Conservation (phyloP, 2,329 filamentous ascomycete species). For the Neofusicoccum umdonicola region DNA sequence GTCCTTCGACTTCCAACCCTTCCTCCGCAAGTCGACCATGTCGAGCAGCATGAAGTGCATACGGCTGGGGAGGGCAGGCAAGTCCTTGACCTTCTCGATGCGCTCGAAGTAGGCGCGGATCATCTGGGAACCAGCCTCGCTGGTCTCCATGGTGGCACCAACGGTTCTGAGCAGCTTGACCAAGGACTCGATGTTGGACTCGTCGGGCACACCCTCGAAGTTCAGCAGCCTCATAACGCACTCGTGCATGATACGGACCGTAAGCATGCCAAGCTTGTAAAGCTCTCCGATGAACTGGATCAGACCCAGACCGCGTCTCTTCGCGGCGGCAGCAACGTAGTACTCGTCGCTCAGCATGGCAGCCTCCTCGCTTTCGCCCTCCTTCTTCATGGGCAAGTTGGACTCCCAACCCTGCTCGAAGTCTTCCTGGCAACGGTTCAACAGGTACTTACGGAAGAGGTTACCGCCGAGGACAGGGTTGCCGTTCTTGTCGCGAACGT, state of each 20-base stretch:
- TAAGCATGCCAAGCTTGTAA: slow-evolving; percentile 98
- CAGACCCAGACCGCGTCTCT: slow-evolving; percentile 93
- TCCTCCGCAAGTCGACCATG: slow-evolving; percentile 76
- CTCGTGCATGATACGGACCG: slow-evolving; percentile 98
- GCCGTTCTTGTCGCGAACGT: slow-evolving; percentile 84
- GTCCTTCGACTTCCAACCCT: slow-evolving; percentile 83
- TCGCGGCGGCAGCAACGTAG: slow-evolving; percentile 88
- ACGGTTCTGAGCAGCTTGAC: slow-evolving; percentile 91
- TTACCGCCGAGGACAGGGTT: slow-evolving; percentile 88
- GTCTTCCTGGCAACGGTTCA: slow-evolving; percentile 98
- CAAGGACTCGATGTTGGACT: slow-evolving; percentile 94
- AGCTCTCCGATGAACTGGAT: slow-evolving; percentile 99
- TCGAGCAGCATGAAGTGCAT: slow-evolving; percentile 97
- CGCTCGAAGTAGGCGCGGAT: slow-evolving; percentile 94
- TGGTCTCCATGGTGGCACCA: slow-evolving; percentile 78
- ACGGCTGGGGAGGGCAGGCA: slow-evolving; percentile 75
- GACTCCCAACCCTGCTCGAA: slow-evolving; percentile 97
- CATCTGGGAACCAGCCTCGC: slow-evolving; percentile 75
- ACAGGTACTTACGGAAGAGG: slow-evolving; percentile 95
- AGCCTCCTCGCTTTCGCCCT: slow-evolving; percentile 74
- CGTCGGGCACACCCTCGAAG: slow-evolving; percentile 88
- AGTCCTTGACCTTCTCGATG: slow-evolving; percentile 77
- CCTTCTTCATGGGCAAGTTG: slow-evolving; percentile 70
- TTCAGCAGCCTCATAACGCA: slow-evolving; percentile 97
- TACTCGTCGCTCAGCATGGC: slow-evolving; percentile 93